Evolutionary conservation across 1,284 basidiomycete genomes (phyloP).

Genomic region (Microbotryum saponariae): DNA sequence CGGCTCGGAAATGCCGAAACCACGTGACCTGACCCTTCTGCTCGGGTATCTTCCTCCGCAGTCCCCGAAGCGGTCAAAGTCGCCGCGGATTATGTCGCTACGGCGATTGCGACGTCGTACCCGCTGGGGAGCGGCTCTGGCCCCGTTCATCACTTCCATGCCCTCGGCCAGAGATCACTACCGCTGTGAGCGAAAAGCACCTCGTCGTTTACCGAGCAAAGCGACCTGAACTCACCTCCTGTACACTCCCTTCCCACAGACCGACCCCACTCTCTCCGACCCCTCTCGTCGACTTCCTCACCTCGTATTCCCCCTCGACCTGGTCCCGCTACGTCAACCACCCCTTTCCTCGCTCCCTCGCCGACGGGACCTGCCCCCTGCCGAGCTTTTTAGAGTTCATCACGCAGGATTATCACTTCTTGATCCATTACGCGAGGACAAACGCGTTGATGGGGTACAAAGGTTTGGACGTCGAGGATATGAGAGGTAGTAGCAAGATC

Average conservation of each 20-base stretch:
- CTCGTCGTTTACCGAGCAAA: not conserved
- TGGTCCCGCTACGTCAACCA: constrained; percentile 39
- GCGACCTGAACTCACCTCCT: not conserved
- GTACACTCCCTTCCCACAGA: constrained; percentile 36
- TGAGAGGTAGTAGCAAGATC: constrained; percentile 58
- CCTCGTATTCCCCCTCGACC: constrained; percentile 42
- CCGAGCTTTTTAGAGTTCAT: constrained; percentile 67
- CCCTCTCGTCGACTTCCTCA: constrained; percentile 62
- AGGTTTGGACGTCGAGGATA: constrained; percentile 56
- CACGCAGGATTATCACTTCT: constrained; percentile 56
- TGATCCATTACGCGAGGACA: constrained; percentile 64
- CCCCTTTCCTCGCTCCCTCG: constrained; percentile 30
- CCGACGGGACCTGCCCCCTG: constrained; percentile 32
- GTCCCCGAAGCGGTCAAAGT: constrained; percentile 54
- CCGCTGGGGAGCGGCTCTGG: constrained; percentile 70
- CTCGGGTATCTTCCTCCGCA: constrained; percentile 32
- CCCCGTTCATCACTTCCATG: constrained; percentile 78
- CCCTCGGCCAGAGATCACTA: constrained; percentile 50
- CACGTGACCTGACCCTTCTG: constrained; percentile 1
- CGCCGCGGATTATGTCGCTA: constrained; percentile 65
- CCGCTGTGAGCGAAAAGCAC: constrained; percentile 50
- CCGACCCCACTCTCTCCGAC: constrained; percentile 56
- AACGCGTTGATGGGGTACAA: constrained; percentile 66
- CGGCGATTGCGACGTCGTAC: constrained; percentile 64
- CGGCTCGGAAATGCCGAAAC: constrained; percentile 42